Percentiles rank a stretch among this genome's conserved stretches.
These are phyloP conservation scores for Cicer judaicum DNA, from an alignment of 306 rosid species.

Conservation along the genomic window DNA sequence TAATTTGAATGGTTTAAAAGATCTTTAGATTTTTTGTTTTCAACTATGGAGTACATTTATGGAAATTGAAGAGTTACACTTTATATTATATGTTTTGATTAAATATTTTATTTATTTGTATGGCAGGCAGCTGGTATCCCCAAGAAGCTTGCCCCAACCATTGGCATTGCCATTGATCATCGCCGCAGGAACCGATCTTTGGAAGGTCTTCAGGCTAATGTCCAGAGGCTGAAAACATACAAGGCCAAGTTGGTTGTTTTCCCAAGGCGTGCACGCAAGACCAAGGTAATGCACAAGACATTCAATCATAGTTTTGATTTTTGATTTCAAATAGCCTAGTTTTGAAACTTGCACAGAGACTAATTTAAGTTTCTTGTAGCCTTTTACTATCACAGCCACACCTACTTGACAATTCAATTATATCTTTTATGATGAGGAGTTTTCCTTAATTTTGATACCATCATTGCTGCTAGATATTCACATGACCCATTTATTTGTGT, in stretches of 20 bases:
- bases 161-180: conserved; percentile 75
- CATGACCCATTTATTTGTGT: neutral
- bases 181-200: conserved; percentile 66
- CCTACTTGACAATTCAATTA: too few relatives aligned
- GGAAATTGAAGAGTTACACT: neutral
- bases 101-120: neutral
- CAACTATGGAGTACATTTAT: neutral
- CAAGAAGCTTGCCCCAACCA: conserved; percentile 68
- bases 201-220: conserved; percentile 66
- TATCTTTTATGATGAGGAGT: neutral
- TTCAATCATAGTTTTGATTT: too few relatives aligned
- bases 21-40: neutral
- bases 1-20: neutral
- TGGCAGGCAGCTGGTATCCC: conserved; percentile 74
- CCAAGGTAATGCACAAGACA: conserved; percentile 49
- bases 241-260: conserved; percentile 77
- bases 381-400: too few relatives aligned
- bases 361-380: too few relatives aligned
- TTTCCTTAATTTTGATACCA: neutral
- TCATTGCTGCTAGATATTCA: neutral
- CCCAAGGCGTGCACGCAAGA: conserved; percentile 70
- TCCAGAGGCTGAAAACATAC: conserved; percentile 72
- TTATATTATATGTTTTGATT: too few relatives aligned
- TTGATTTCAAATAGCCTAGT: too few relatives aligned
- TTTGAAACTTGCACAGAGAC: too few relatives aligned